Conservation (phyloP, 345 rosid genomes). For the Geranium brycei region DNA sequence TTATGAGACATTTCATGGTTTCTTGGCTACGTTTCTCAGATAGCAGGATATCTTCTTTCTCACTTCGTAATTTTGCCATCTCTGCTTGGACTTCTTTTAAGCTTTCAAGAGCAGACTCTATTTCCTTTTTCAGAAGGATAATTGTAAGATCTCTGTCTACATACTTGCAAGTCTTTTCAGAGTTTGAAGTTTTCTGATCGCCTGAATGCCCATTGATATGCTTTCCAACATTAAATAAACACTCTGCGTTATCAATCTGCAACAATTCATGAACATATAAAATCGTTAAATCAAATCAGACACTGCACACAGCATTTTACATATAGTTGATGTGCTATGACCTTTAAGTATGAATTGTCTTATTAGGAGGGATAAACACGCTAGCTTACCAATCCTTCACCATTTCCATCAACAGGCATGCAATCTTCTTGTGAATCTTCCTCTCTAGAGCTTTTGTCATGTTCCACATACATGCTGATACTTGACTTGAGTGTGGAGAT, state of each 20-base stretch:
- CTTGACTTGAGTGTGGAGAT: constrained; percentile 47
- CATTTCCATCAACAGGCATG: constrained; percentile 12
- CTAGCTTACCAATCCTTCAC: constrained; percentile 48
- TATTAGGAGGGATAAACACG: constrained; percentile 7
- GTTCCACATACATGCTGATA: constrained; percentile 17
- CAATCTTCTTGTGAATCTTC: constrained; percentile 16
- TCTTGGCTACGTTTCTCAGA: constrained; percentile 44
- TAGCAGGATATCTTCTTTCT: constrained; percentile 47
- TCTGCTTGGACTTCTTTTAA: constrained; percentile 59
- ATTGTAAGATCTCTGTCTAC: constrained; percentile 42
- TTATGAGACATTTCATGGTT: constrained; percentile 31
- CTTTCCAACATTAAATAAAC: constrained; percentile 20
- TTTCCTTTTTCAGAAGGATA: constrained; percentile 56
- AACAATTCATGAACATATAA: constrained; percentile 20
- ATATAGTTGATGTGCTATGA: background rate
- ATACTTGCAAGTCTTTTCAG: constrained; percentile 15
- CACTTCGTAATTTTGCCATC: constrained; percentile 40
- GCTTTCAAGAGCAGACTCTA: constrained; percentile 62
- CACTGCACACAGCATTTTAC: constrained; percentile 1
- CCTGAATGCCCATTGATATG: constrained; percentile 5
- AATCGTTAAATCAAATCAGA: constrained; percentile 1
- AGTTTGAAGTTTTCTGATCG: constrained; percentile 13
- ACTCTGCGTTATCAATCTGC: constrained; percentile 31
- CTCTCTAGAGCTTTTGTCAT: constrained; percentile 19
- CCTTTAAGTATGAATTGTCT: background rate